Base-by-base conservation (phyloP, 2,329 filamentous ascomycete genomes). In the Talaromyces sp. region DNA sequence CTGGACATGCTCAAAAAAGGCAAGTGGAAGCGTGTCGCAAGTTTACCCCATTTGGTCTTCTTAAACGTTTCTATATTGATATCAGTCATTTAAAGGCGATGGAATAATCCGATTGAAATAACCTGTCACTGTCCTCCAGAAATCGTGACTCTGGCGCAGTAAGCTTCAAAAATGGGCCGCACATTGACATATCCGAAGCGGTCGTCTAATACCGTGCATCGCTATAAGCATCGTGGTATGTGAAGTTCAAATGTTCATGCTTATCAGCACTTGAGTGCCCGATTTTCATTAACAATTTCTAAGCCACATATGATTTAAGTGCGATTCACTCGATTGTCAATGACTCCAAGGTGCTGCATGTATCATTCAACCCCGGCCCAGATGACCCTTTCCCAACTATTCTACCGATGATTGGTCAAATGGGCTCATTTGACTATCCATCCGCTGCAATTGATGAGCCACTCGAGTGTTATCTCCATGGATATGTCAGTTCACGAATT, bases 381-480 rank as follows among this genome's bases (percentile, higher is more conserved):
- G 74, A 78, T 40, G 83, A 85, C 48, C 86, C 88, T 1, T 94
- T 92, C 66, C 90, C 90, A 3, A 83, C 85, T 47, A 86, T 87
- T 49, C 80, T 96, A 2, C 91, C 91, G 55, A 93, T 95, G 90
- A 89, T 95, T 64, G 90, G 89, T 47, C 86, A 89, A 63, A 88
- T 94, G 81, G 89, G 85, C 11, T 89, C 86, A 20, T 94, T 87
- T 68, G 78, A 79, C 9, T 75, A 77, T 52, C 86, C 86, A 4
- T 86, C 82, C 48, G 79, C 84, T 14, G 78, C 80, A 47, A 70
- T 82, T 17, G 79, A 82, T 46, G 86, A 91, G 59, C 84, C 86
- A 0, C 78, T 91, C 4, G 86, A 91, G 52, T 81, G 88, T 56
- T 95, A 95, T 70, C 81, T 96, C 7, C 91, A 96, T 72, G 90